Conservation (phyloP, 345 rosid species). For the Eucalyptus erythrocorys region DNA sequence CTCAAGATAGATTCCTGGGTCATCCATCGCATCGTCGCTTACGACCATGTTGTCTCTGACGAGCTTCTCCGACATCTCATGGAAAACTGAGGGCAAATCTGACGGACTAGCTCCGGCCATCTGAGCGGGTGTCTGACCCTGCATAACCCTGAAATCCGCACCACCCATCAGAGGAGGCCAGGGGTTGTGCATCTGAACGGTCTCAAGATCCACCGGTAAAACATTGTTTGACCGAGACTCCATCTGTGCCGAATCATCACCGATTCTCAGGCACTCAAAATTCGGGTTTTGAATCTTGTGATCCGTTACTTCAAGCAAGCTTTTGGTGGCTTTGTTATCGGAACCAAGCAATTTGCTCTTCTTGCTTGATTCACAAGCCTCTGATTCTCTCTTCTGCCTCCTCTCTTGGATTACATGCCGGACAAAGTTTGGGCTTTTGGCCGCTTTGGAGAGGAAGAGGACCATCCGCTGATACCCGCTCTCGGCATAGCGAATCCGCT, state of each 20-base stretch:
- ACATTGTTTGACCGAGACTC: not conserved
- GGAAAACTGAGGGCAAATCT: not conserved
- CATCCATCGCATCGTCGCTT: not conserved
- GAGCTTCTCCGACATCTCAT: conserved; percentile 3
- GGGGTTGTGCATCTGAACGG: not conserved
- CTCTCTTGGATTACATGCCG: conserved; percentile 25
- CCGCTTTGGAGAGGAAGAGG: conserved; percentile 29
- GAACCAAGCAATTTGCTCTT: conserved; percentile 14
- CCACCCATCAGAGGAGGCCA: not conserved
- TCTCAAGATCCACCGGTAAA: not conserved
- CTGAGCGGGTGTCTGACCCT: not conserved
- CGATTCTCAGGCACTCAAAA: not conserved
- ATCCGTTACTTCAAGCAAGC: not conserved
- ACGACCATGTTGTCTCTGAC: not conserved
- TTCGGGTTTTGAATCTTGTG: not conserved
- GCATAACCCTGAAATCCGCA: not conserved
- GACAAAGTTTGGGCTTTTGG: conserved; percentile 19
- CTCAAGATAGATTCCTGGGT: conserved; percentile 16
- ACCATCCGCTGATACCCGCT: conserved; percentile 31
- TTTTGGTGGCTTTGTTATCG: not conserved
- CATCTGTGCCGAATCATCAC: not conserved
- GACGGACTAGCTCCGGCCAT: not conserved
- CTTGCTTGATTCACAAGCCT: conserved; percentile 9
- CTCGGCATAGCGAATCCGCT: conserved; percentile 20
- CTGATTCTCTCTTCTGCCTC: conserved; percentile 10